phyloP scores from a whole-genome alignment of 768 basidiomycete species.

The Punctularia strigosozonata region DNA sequence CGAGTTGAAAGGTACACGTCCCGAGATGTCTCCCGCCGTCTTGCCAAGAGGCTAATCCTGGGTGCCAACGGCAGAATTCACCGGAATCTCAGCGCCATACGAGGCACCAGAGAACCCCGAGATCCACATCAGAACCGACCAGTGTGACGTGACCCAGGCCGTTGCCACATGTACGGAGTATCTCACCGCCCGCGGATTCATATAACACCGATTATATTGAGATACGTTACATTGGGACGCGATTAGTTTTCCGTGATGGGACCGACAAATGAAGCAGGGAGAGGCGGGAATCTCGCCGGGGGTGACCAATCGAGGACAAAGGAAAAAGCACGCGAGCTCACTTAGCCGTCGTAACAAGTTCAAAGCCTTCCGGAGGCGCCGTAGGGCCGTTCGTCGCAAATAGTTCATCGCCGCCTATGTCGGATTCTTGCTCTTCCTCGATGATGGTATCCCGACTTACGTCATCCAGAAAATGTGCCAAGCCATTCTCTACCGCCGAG shows the following conservation, averaged over 20 bases:
- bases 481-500: conserved; percentile 56
- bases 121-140: conserved; percentile 84
- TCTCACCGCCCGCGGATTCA: conserved; percentile 54
- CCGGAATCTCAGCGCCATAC: conserved; percentile 95
- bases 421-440: conserved; percentile 44
- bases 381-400: too few relatives aligned
- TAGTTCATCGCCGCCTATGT: too few relatives aligned
- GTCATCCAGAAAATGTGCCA: conserved; percentile 53
- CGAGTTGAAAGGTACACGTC: conserved; percentile 75
- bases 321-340: too few relatives aligned
- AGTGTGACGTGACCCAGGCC: conserved; percentile 65
- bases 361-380: too few relatives aligned
- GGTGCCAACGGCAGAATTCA: conserved; percentile 93
- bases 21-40: not conserved
- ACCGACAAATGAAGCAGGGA: too few relatives aligned
- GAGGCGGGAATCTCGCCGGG: too few relatives aligned
- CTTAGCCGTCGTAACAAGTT: too few relatives aligned
- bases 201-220: conserved; percentile 16
- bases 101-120: conserved; percentile 81
- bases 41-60: not conserved
- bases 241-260: not conserved
- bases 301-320: too few relatives aligned
- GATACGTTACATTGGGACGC: not conserved
- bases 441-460: conserved; percentile 39
- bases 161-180: conserved; percentile 75